phyloP scores from a whole-genome alignment of 306 rosid genomes.

The Malus asiatica region DNA sequence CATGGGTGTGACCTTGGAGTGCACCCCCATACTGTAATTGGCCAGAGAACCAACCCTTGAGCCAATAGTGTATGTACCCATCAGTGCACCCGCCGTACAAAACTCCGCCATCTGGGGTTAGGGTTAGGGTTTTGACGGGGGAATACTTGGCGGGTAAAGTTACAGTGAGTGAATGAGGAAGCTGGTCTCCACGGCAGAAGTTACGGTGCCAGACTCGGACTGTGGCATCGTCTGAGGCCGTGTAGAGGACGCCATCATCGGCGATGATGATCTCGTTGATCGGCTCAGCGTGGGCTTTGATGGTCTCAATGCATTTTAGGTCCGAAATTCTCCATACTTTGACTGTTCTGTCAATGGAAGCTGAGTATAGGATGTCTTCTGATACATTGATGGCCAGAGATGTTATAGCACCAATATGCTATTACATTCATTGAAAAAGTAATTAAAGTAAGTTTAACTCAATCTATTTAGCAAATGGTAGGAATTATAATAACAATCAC shows the following conservation, averaged over 20 bases:
- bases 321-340: conserved; percentile 83
- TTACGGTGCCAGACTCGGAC: conserved; percentile 76
- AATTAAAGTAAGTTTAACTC: neutral
- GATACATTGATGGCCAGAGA: conserved; percentile 68
- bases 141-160: conserved; percentile 70
- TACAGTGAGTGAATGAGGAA: conserved; percentile 66
- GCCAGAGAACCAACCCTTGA: conserved; percentile 72
- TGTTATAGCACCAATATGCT: conserved; percentile 73
- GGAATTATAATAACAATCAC: neutral
- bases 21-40: conserved; percentile 84
- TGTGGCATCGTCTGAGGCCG: conserved; percentile 80
- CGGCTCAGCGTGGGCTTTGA: conserved; percentile 63
- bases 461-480: neutral
- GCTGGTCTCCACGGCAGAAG: conserved; percentile 48
- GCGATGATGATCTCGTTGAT: conserved; percentile 53
- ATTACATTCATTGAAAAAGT: neutral
- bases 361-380: conserved; percentile 74
- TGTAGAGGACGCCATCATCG: conserved; percentile 73
- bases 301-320: conserved; percentile 81
- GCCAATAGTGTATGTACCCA: conserved; percentile 86
- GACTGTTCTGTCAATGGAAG: conserved; percentile 76
- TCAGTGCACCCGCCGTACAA: conserved; percentile 85
- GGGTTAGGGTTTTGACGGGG: conserved; percentile 61
- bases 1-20: conserved; percentile 89
- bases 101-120: conserved; percentile 39